Evolutionary conservation across 2,329 filamentous ascomycete genomes (phyloP).

Genomic region (Chaetothyriales sp.): DNA sequence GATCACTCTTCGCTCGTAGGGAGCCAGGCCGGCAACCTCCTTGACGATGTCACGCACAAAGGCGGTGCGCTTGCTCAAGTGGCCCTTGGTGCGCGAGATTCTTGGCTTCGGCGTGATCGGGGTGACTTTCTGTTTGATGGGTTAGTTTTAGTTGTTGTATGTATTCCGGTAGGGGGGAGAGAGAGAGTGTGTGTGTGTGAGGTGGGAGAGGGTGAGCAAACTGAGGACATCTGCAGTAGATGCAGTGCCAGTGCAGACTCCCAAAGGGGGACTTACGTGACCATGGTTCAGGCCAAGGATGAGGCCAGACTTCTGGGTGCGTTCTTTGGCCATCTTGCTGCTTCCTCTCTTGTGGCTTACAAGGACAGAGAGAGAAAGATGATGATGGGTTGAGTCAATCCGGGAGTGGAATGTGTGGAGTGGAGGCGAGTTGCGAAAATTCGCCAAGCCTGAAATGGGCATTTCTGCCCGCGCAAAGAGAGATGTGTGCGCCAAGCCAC

Average conservation of each 20-base stretch:
- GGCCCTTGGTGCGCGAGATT: constrained; percentile 79
- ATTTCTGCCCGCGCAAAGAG: background rate
- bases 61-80: constrained; percentile 88
- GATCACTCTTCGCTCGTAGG: constrained; percentile 96
- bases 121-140: constrained; percentile 58
- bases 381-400: background rate
- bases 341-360: constrained; percentile 16
- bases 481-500: background rate
- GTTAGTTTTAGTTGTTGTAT: constrained; percentile 7
- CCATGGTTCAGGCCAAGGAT: constrained; percentile 49
- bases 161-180: background rate
- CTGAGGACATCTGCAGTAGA: no score
- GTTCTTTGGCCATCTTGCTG: constrained; percentile 35
- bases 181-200: background rate
- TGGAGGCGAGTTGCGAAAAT: background rate
- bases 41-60: constrained; percentile 97
- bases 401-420: background rate
- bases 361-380: constrained; percentile 1
- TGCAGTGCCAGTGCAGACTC: background rate
- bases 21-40: constrained; percentile 89
- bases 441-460: background rate
- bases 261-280: constrained; percentile 41
- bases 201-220: no score
- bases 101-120: constrained; percentile 61
- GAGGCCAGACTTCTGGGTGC: constrained; percentile 32